phyloP scores from a whole-genome alignment of 1,284 basidiomycete species.

The Cystobasidiaceae sp. region DNA sequence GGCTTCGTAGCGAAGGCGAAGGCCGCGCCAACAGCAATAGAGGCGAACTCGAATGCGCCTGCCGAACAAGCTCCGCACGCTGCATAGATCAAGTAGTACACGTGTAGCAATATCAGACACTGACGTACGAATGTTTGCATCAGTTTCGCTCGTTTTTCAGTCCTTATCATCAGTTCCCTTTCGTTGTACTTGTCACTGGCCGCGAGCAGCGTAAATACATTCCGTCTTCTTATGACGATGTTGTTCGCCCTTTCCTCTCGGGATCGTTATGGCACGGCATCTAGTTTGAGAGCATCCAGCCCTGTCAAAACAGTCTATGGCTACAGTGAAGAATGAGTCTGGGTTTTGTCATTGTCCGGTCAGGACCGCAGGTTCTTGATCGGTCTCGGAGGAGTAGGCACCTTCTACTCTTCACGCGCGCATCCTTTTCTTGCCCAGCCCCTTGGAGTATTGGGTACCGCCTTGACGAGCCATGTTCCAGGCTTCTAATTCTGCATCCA shows the following conservation, averaged over 20 bases:
- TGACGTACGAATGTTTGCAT: too few species aligned
- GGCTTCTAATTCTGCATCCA: background rate
- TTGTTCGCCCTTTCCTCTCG: too few species aligned
- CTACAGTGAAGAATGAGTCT: background rate
- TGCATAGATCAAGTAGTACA: too few species aligned
- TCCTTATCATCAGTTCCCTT: background rate
- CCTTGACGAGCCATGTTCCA: background rate
- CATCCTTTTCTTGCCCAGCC: background rate
- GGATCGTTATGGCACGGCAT: too few species aligned
- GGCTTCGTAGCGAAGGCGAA: conserved; percentile 55
- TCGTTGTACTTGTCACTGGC: background rate
- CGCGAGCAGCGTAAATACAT: background rate
- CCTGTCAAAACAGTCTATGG: background rate
- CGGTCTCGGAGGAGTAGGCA: background rate
- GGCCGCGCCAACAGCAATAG: background rate
- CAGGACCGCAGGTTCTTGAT: background rate
- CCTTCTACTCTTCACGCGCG: background rate
- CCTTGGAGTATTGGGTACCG: background rate
- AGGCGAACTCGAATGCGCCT: too few species aligned
- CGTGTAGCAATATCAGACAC: too few species aligned
- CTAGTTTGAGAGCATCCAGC: too few species aligned
- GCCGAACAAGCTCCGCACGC: too few species aligned
- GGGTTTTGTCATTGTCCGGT: background rate
- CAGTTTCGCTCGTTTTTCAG: too few species aligned
- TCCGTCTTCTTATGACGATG: background rate